Conservation (phyloP, 1,139 yeast species). For the Taiozyma onychis region DNA sequence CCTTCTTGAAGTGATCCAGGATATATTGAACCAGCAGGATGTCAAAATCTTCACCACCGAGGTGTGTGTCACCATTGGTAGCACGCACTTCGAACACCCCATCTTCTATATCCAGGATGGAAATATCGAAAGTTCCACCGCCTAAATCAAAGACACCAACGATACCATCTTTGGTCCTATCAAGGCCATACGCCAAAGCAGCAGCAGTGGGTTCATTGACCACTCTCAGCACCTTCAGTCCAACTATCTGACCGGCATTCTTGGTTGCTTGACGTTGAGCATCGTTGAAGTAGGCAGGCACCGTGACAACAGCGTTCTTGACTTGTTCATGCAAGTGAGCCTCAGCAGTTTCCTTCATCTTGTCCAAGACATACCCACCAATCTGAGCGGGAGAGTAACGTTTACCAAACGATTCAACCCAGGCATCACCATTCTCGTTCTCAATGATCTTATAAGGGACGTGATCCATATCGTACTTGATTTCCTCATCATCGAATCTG, state of each 20-base stretch:
- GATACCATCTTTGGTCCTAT: conserved; percentile 49
- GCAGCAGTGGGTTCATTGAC: conserved; percentile 83
- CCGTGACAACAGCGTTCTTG: conserved; percentile 67
- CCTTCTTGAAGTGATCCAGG: conserved; percentile 39
- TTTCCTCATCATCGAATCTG: conserved; percentile 55
- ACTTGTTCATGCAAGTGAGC: conserved; percentile 35
- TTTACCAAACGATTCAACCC: conserved; percentile 31
- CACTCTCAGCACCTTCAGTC: conserved; percentile 62
- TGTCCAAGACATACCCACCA: conserved; percentile 44
- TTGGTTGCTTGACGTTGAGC: conserved; percentile 77
- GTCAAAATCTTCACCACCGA: conserved; percentile 83
- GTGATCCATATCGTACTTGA: conserved; percentile 50
- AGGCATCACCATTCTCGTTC: conserved; percentile 57
- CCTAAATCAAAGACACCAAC: conserved; percentile 80
- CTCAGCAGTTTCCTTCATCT: conserved; percentile 56
- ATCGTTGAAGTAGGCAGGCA: conserved; percentile 77
- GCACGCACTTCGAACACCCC: conserved; percentile 80
- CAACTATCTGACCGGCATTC: conserved; percentile 61
- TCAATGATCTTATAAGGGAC: conserved; percentile 52
- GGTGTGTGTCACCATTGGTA: conserved; percentile 80
- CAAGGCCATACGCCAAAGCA: conserved; percentile 70
- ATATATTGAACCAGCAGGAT: conserved; percentile 52
- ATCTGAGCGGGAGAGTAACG: conserved; percentile 51
- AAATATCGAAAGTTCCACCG: conserved; percentile 81
- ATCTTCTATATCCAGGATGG: conserved; percentile 71